phyloP scores from a whole-genome alignment of 1,284 basidiomycete genomes.

The Omphalotus olearius region DNA sequence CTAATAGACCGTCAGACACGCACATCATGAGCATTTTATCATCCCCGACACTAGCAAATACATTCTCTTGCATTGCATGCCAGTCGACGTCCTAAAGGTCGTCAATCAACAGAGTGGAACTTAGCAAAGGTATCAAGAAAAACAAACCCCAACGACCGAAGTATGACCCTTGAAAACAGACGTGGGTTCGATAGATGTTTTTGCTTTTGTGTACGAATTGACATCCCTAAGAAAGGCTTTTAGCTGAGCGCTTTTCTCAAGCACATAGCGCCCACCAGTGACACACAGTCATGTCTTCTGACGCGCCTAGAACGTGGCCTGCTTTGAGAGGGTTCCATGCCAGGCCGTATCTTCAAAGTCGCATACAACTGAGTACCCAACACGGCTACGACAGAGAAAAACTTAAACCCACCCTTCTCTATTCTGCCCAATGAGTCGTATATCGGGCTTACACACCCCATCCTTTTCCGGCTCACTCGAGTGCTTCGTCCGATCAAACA shows the following conservation, averaged over 20 bases:
- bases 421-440: slow-evolving; percentile 84
- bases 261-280: slow-evolving; percentile 64
- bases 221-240: slow-evolving; percentile 68
- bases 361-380: background rate
- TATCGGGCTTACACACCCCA: slow-evolving; percentile 88
- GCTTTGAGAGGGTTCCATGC: slow-evolving; percentile 84
- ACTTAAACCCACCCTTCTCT: slow-evolving; percentile 77
- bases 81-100: slow-evolving; percentile 89
- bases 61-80: slow-evolving; percentile 80
- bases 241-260: background rate
- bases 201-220: slow-evolving; percentile 83
- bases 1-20: slow-evolving; percentile 11
- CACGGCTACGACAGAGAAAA: slow-evolving; percentile 8
- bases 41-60: slow-evolving; percentile 97
- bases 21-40: slow-evolving; percentile 93
- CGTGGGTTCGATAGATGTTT: slow-evolving; percentile 76
- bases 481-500: slow-evolving; percentile 98
- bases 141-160: slow-evolving; percentile 82
- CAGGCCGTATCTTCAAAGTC: slow-evolving; percentile 74
- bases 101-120: slow-evolving; percentile 4
- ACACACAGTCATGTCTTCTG: slow-evolving; percentile 95
- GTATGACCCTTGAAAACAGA: slow-evolving; percentile 85
- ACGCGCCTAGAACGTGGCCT: slow-evolving; percentile 89
- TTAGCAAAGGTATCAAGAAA: background rate
- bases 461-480: slow-evolving; percentile 86